phyloP scores from a whole-genome alignment of 805 yeast species.

The Saccharomycopsis guyanensis region DNA sequence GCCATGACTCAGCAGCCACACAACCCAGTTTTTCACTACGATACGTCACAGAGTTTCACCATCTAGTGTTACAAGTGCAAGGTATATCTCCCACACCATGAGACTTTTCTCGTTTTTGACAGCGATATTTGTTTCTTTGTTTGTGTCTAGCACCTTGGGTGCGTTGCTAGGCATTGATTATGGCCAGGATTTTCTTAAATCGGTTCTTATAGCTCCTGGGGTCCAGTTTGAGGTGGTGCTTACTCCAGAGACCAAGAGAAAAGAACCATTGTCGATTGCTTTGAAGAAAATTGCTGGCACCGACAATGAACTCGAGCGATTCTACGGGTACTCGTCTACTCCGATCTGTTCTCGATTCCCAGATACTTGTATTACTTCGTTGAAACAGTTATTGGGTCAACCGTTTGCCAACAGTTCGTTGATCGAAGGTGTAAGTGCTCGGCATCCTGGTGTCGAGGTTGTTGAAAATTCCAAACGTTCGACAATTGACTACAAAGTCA shows the following conservation, averaged over 20 bases:
- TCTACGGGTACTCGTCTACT: constrained; percentile 70
- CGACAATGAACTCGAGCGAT: constrained; percentile 50
- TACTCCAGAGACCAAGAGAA: constrained; percentile 86
- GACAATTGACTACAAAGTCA: constrained; percentile 50
- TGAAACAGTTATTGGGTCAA: constrained; percentile 69
- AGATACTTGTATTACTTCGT: constrained; percentile 50
- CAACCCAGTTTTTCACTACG: no score
- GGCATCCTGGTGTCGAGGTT: constrained; percentile 56
- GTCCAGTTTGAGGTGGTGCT: constrained; percentile 80
- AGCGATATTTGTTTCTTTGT: constrained; percentile 14
- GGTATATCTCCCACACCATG: no score
- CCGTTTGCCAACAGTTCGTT: constrained; percentile 36
- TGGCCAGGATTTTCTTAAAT: constrained; percentile 83
- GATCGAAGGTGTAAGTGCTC: constrained; percentile 38
- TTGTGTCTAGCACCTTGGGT: constrained; percentile 27
- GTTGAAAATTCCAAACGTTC: constrained; percentile 37
- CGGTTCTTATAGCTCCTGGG: constrained; percentile 85
- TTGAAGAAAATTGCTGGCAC: constrained; percentile 37
- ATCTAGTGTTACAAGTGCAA: no score
- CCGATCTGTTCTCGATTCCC: constrained; percentile 71
- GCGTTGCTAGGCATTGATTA: constrained; percentile 84
- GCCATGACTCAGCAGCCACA: no score
- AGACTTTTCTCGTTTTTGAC: not conserved
- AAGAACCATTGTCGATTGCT: constrained; percentile 75
- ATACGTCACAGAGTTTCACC: no score